phyloP scores from a whole-genome alignment of 2,329 filamentous ascomycete genomes.

The Ophiostoma triangulosporum region DNA sequence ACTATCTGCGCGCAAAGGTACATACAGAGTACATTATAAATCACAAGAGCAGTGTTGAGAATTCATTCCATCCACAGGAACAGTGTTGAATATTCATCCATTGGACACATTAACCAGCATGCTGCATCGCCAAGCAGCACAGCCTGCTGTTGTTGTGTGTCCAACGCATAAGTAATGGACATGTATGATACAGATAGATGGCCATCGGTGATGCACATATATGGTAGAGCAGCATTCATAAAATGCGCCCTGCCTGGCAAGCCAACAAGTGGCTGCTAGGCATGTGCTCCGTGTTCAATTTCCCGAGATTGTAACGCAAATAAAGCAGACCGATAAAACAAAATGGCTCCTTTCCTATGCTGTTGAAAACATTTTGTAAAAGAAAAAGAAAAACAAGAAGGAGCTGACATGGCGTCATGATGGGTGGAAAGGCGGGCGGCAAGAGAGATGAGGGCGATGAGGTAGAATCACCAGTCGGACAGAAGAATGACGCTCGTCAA shows the following conservation, averaged over 20 bases:
- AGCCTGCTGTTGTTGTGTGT: not conserved
- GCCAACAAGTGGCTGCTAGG: not conserved
- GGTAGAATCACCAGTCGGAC: not conserved
- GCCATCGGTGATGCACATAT: not conserved
- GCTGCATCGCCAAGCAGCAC: not conserved
- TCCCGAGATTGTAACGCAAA: not conserved
- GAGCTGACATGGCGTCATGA: not conserved
- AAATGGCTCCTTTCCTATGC: conserved; percentile 16
- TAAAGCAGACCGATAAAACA: conserved; percentile 1
- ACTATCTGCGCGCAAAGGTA: no score
- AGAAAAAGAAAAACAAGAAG: conserved; percentile 8
- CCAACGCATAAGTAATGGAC: not conserved
- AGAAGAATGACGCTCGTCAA: conserved; percentile 1
- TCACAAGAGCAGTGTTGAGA: no score
- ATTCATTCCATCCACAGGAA: no score
- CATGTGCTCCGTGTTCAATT: not conserved
- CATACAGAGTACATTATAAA: no score
- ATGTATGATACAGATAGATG: not conserved
- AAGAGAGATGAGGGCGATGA: not conserved
- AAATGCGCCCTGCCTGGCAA: not conserved
- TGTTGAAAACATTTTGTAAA: conserved; percentile 20
- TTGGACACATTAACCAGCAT: no score
- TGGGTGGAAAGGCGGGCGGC: not conserved
- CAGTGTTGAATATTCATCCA: no score
- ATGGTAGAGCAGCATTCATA: not conserved